phyloP scores from a whole-genome alignment of 1,284 basidiomycete species.

The Mycosarcoma mackinlayi region DNA sequence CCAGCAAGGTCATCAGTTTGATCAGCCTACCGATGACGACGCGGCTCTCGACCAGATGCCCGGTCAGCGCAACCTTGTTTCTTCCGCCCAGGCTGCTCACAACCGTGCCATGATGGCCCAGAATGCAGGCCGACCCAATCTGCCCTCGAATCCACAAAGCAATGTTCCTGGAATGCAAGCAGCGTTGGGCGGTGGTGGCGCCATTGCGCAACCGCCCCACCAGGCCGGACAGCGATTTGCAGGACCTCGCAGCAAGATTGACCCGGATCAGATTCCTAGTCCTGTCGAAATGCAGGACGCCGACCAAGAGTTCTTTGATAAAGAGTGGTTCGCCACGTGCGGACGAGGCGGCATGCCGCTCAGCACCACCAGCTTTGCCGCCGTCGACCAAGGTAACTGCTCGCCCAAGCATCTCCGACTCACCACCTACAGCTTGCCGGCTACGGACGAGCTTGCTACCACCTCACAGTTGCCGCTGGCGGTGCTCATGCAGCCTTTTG shows the following conservation, averaged over 20 bases:
- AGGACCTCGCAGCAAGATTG: conserved; percentile 81
- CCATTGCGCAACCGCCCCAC: conserved; percentile 69
- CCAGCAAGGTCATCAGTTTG: conserved; percentile 40
- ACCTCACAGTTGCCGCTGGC: conserved; percentile 84
- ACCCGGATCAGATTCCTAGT: conserved; percentile 90
- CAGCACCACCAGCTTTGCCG: conserved; percentile 85
- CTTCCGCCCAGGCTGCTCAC: conserved; percentile 56
- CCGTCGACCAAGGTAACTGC: conserved; percentile 88
- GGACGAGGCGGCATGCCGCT: conserved; percentile 77
- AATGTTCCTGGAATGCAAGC: conserved; percentile 44
- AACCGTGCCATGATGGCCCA: conserved; percentile 59
- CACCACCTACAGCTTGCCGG: conserved; percentile 80
- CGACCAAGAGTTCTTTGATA: conserved; percentile 85
- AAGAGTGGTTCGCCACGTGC: conserved; percentile 80
- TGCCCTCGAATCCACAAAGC: conserved; percentile 40
- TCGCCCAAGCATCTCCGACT: conserved; percentile 77
- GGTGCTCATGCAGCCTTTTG: conserved; percentile 89
- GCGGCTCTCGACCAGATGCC: conserved; percentile 65
- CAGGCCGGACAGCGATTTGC: conserved; percentile 69
- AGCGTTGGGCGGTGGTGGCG: conserved; percentile 24
- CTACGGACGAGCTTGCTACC: conserved; percentile 80
- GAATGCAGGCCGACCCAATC: conserved; percentile 20
- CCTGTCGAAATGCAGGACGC: conserved; percentile 84
- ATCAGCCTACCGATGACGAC: conserved; percentile 37
- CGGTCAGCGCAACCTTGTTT: conserved; percentile 63